Base-by-base conservation (phyloP, 768 basidiomycete species). In the Pilatotrama ljubarskyi region DNA sequence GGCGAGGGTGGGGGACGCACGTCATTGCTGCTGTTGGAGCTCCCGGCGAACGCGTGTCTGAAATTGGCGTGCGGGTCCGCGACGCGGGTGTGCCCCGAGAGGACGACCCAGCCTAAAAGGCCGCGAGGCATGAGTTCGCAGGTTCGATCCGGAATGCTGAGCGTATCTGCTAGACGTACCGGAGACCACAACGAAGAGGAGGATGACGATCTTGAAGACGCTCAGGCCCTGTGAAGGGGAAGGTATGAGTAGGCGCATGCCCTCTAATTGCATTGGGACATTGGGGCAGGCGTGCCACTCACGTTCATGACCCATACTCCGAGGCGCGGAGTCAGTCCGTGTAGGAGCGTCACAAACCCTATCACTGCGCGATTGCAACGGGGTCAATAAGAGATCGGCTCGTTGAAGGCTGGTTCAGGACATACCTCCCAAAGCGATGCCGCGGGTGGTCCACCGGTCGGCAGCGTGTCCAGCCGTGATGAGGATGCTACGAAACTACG, bases 261-360 rank as follows among this genome's bases (percentile, higher is more conserved):
- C n/a, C n/a, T n/a, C n/a, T n/a, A n/a, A n/a, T n/a, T n/a, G n/a
- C n/a, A n/a, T n/a, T n/a, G n/a, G n/a, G n/a, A n/a, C n/a, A n/a
- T n/a, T n/a, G n/a, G n/a, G n/a, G n/a, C n/a, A n/a, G n/a, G n/a
- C n/a, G n/a, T n/a, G n/a, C n/a, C n/a, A 50, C 75, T 48, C 37
- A 82, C 83, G 65, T 85, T 87, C 80, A 85, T 85, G 20, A 84
- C 36, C n/a, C 70, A 69, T 5, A 85, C 71, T 10, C 84, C 84
- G 1, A 76, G 59, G 4, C 70, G 75, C 0, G 84, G 83, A 0
- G 78, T 78, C 6, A 85, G 60, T 0, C 82, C 83, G 49, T 85
- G 84, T 1, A 86, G 68, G 13, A 82, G 25, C 0, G 81, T 81
- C 0, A 79, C 79, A 51, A 82, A 82, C 51, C 74, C 53, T 6